Evolutionary conservation across 2,329 filamentous ascomycete species (phyloP).

Genomic region (Colletotrichum sp.): DNA sequence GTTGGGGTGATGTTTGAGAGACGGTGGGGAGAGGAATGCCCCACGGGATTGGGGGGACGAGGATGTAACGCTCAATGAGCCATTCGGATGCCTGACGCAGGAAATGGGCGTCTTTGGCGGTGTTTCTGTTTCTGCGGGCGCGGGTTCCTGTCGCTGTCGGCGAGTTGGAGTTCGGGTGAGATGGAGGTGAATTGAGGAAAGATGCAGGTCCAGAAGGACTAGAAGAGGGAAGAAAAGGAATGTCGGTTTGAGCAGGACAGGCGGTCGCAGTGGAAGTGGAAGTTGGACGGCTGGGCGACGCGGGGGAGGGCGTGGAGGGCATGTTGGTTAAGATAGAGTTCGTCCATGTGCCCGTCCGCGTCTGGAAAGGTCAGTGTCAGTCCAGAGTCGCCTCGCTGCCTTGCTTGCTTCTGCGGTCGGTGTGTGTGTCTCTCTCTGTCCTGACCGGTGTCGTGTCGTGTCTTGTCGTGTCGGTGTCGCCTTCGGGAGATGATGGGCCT

Average conservation of each 20-base stretch:
- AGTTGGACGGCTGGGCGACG: neutral
- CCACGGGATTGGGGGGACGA: neutral
- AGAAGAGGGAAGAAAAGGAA: neutral
- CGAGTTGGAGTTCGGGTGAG: neutral
- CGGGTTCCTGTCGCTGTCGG: neutral
- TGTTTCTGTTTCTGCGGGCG: neutral
- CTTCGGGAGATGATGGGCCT: neutral
- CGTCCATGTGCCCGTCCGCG: slow-evolving; percentile 18
- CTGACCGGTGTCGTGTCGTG: neutral
- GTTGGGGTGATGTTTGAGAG: neutral
- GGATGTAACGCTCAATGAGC: neutral
- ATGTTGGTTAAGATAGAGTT: slow-evolving; percentile 16
- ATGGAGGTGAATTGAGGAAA: neutral
- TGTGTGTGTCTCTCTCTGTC: neutral
- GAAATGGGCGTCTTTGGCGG: neutral
- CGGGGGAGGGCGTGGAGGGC: neutral
- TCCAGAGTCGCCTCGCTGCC: neutral
- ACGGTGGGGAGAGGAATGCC: neutral
- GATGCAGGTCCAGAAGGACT: neutral
- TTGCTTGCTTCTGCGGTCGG: neutral
- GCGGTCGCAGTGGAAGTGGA: neutral
- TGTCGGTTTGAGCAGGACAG: neutral
- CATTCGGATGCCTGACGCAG: neutral
- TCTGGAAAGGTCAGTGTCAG: slow-evolving; percentile 22
- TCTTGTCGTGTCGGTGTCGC: neutral